Conservation (phyloP, 2,329 filamentous ascomycete species). For the Xylariaceae sp. region DNA sequence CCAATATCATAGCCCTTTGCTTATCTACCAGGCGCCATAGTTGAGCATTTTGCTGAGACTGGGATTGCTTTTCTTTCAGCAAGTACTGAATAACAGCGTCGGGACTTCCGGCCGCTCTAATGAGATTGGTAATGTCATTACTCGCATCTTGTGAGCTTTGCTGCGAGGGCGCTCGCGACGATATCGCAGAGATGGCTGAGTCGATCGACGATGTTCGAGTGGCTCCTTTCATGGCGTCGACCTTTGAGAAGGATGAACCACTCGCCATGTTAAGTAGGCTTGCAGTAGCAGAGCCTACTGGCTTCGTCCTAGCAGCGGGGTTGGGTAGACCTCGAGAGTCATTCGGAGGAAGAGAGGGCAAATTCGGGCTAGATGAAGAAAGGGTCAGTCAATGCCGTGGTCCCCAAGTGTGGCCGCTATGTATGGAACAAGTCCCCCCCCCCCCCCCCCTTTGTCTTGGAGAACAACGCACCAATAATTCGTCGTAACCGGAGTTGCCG, state of each 20-base stretch:
- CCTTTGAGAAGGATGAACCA: constrained; percentile 49
- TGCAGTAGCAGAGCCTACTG: constrained; percentile 49
- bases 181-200: constrained; percentile 84
- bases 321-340: constrained; percentile 55
- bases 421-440: not conserved
- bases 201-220: constrained; percentile 89
- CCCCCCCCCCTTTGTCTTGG: too few relatives aligned
- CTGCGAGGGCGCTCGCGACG: constrained; percentile 63
- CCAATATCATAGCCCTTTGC: constrained; percentile 90
- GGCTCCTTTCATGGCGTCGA: constrained; percentile 48
- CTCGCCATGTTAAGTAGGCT: constrained; percentile 56
- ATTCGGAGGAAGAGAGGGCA: constrained; percentile 52
- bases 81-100: constrained; percentile 89
- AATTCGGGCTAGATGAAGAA: constrained; percentile 36
- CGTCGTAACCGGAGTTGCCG: constrained; percentile 21
- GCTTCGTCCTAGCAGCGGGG: constrained; percentile 51
- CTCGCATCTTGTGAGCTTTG: constrained; percentile 65
- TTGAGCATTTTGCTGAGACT: constrained; percentile 87
- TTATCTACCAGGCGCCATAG: constrained; percentile 97
- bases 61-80: constrained; percentile 88
- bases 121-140: constrained; percentile 79
- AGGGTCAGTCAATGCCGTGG: constrained; percentile 10
- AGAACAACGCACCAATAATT: constrained; percentile 22
- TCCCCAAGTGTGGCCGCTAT: not conserved
- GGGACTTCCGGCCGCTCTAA: constrained; percentile 84